phyloP scores from a whole-genome alignment of 495 filamentous ascomycete genomes.

The Podospora appendiculata region DNA sequence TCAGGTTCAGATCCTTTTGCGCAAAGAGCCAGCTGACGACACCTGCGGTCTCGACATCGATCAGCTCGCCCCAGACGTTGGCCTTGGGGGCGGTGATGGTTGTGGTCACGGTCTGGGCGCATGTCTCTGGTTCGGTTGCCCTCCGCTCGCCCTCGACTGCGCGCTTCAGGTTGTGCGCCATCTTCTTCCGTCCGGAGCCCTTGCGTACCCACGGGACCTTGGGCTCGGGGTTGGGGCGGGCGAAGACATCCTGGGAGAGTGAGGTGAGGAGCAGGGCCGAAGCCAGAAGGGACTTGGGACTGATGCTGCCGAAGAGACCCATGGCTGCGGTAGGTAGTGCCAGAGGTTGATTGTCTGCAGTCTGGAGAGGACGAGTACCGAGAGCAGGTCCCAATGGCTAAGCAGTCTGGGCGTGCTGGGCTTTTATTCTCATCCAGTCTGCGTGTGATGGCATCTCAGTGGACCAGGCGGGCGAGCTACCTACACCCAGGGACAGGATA shows the following conservation, averaged over 20 bases:
- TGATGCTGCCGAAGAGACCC: slow-evolving; percentile 14
- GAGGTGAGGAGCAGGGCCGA: slow-evolving; percentile 13
- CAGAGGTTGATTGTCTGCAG: not conserved
- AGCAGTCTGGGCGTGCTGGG: not conserved
- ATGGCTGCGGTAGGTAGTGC: slow-evolving; percentile 4
- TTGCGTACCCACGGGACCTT: slow-evolving; percentile 12
- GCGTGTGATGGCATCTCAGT: no score
- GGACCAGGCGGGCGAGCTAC: no score
- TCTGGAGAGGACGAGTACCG: not conserved
- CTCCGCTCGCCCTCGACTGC: slow-evolving; percentile 12
- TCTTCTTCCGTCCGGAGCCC: slow-evolving; percentile 14
- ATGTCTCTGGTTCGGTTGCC: slow-evolving; percentile 1
- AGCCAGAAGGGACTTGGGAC: slow-evolving; percentile 13
- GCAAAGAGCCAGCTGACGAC: slow-evolving; percentile 29
- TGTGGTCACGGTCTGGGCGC: slow-evolving; percentile 12
- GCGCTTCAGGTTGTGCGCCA: slow-evolving; percentile 15
- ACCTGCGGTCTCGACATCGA: slow-evolving; percentile 20
- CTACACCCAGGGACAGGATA: no score
- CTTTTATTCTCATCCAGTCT: no score
- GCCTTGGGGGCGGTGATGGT: slow-evolving; percentile 22
- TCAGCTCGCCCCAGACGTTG: slow-evolving; percentile 28
- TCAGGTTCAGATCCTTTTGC: slow-evolving; percentile 28
- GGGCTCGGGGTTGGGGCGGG: slow-evolving; percentile 11
- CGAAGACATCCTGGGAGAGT: slow-evolving; percentile 13
- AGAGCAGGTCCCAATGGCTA: not conserved